phyloP scores from a whole-genome alignment of 768 basidiomycete genomes.

The Leccinum barrowsii region DNA sequence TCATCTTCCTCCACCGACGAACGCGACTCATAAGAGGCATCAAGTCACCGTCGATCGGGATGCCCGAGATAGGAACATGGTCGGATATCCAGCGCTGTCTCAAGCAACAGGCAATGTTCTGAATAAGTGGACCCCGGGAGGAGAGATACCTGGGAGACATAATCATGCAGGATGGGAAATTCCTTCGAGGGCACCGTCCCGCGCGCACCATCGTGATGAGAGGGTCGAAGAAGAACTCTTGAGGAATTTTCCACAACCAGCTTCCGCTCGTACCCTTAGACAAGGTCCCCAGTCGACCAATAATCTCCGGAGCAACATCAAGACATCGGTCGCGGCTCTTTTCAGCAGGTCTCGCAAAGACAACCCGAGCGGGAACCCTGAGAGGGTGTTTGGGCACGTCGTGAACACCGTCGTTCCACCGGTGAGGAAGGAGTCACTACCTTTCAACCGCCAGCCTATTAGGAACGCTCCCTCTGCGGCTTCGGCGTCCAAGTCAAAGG shows the following conservation, averaged over 20 bases:
- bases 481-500: not conserved
- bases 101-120: conserved; percentile 15
- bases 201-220: not conserved
- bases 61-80: not conserved
- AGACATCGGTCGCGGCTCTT: conserved; percentile 4
- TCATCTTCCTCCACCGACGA: not conserved
- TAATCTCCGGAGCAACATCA: conserved; percentile 4
- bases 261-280: conserved; percentile 6
- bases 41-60: not conserved
- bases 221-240: conserved; percentile 2
- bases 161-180: conserved; percentile 4
- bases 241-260: too few relatives aligned
- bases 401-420: conserved; percentile 9
- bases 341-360: not conserved
- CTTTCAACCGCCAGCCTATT: not conserved
- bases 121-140: not conserved
- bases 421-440: conserved; percentile 16
- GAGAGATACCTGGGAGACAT: not conserved
- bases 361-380: not conserved
- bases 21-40: not conserved
- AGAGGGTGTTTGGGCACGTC: conserved; percentile 18
- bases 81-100: conserved; percentile 15
- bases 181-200: not conserved
- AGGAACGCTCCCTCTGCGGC: not conserved
- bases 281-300: conserved; percentile 3